phyloP scores from a whole-genome alignment of 2,329 filamentous ascomycete genomes.

The Rhexocercosporidium sp. region DNA sequence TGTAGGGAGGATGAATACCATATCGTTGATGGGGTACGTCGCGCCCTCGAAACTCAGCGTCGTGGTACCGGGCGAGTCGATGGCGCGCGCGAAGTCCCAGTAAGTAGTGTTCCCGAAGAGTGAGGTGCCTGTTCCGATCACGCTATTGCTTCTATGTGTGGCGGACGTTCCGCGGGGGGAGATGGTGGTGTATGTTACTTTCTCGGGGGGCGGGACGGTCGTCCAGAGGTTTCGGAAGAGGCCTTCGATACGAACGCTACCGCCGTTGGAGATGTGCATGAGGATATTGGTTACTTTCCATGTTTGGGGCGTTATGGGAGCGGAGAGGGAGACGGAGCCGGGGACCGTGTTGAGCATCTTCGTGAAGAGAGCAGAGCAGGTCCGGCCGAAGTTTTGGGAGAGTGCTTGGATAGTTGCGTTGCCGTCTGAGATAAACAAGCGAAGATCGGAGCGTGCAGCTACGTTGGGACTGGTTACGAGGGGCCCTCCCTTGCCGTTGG shows the following conservation, averaged over 20 bases:
- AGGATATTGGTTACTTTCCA: constrained; percentile 17
- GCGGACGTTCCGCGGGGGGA: not conserved
- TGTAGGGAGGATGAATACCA: constrained; percentile 24
- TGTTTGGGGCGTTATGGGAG: constrained; percentile 15
- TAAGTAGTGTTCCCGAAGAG: constrained; percentile 16
- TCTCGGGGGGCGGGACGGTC: not conserved
- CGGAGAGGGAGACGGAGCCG: constrained; percentile 18
- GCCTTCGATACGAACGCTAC: constrained; percentile 18
- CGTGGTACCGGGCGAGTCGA: constrained; percentile 19
- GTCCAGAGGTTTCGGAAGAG: constrained; percentile 22
- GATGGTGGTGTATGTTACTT: not conserved
- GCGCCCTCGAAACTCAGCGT: constrained; percentile 17
- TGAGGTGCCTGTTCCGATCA: constrained; percentile 1
- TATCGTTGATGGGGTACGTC: constrained; percentile 21
- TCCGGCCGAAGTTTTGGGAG: constrained; percentile 16
- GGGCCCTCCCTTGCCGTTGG: constrained; percentile 51
- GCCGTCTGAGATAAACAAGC: constrained; percentile 24
- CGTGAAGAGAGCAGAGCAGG: constrained; percentile 23
- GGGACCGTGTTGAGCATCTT: constrained; percentile 25
- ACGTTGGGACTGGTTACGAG: constrained; percentile 41
- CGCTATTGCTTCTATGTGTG: not conserved
- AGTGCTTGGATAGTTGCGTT: constrained; percentile 25
- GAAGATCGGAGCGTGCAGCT: constrained; percentile 24
- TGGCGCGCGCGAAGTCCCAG: constrained; percentile 19
- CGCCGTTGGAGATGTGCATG: constrained; percentile 10